Percentiles rank a stretch among this genome's conserved stretches.
These are phyloP conservation scores for Stephanodiscus triporus DNA, from an alignment of 108 stramenopile species.

Conservation along the genomic window DNA sequence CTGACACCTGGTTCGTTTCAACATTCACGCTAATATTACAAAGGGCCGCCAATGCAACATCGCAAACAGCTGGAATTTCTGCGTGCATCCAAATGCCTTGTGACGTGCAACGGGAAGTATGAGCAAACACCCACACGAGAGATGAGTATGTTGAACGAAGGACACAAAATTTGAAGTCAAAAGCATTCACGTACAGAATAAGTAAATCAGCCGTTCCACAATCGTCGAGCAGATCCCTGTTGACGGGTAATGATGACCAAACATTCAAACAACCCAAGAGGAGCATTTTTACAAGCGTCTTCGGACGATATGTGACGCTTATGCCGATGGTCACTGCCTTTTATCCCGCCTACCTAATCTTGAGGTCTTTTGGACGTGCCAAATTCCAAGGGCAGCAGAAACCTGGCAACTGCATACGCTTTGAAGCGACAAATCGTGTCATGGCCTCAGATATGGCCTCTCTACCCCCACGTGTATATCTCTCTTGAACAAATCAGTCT, in stretches of 20 bases:
- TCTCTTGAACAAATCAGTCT: conserved; percentile 6
- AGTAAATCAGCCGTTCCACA: conserved; percentile 32
- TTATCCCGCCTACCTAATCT: conserved; percentile 14
- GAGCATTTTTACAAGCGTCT: conserved; percentile 27
- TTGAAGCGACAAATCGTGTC: conserved; percentile 10
- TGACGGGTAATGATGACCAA: conserved; percentile 7
- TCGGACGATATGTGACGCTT: conserved; percentile 24
- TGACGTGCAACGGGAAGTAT: too few species aligned
- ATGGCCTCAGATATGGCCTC: conserved; percentile 12
- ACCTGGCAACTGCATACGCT: conserved; percentile 10
- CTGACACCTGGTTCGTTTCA: conserved; percentile 27
- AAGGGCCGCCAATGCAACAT: conserved; percentile 31
- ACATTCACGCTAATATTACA: conserved; percentile 31
- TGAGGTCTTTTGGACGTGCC: conserved; percentile 16
- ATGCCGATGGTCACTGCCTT: conserved; percentile 24
- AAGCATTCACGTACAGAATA: conserved; percentile 7
- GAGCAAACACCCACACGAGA: neutral
- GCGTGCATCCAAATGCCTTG: conserved; percentile 31
- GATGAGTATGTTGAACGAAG: neutral
- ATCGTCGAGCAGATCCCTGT: conserved; percentile 21
- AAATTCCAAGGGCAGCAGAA: conserved; percentile 29
- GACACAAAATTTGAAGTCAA: neutral
- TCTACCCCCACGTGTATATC: conserved; percentile 2
- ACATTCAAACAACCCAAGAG: conserved; percentile 29
- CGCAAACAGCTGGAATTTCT: conserved; percentile 14